Conservation (phyloP, 148 eudicot species). For the Limonium bicolor region DNA sequence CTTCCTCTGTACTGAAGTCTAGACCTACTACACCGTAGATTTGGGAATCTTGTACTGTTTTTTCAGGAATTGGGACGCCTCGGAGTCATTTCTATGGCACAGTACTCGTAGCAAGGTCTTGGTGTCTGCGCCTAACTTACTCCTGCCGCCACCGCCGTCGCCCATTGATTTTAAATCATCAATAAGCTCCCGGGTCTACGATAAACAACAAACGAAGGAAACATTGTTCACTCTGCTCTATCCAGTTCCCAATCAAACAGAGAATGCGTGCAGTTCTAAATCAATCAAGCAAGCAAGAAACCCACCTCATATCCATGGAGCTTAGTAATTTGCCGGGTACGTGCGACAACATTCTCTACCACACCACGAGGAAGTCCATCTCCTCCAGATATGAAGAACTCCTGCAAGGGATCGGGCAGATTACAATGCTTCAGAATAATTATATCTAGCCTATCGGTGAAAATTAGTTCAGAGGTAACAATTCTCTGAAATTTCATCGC, state of each 20-base stretch:
- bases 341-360: slow-evolving; percentile 82
- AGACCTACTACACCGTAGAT: slow-evolving; percentile 27
- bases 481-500: no score
- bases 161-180: slow-evolving; percentile 76
- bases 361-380: slow-evolving; percentile 99
- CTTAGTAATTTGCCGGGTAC: slow-evolving; percentile 59
- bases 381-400: slow-evolving; percentile 96
- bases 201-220: slow-evolving; percentile 4
- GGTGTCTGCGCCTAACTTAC: slow-evolving; percentile 70
- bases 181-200: slow-evolving; percentile 85
- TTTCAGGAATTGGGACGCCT: slow-evolving; percentile 93
- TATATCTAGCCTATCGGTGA: no score
- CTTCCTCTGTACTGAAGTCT: not conserved
- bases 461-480: no score
- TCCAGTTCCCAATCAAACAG: not conserved
- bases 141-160: slow-evolving; percentile 50
- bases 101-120: slow-evolving; percentile 69
- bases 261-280: not conserved
- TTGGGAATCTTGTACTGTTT: slow-evolving; percentile 95
- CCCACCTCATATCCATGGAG: slow-evolving; percentile 82
- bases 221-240: not conserved
- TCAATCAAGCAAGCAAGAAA: slow-evolving; percentile 1
- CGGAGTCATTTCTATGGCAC: slow-evolving; percentile 83
- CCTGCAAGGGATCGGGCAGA: slow-evolving; percentile 22
- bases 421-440: not conserved